phyloP scores from a whole-genome alignment of 768 basidiomycete species.

The Trametopsis cervina region DNA sequence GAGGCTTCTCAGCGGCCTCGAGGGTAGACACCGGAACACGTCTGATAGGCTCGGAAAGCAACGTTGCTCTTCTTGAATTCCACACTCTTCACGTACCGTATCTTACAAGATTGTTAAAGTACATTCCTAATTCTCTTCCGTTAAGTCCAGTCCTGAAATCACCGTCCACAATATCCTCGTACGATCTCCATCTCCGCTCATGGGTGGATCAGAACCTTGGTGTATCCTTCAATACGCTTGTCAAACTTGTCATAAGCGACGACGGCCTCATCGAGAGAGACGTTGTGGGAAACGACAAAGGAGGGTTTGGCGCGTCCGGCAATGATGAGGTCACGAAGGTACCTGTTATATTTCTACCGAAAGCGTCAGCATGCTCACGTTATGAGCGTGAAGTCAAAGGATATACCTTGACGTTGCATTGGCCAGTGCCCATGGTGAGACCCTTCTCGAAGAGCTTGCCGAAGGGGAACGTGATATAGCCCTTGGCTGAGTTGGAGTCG shows the following conservation, averaged over 20 bases:
- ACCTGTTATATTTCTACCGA: conserved; percentile 43
- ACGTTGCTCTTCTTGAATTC: too few relatives aligned
- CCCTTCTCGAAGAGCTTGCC: conserved; percentile 51
- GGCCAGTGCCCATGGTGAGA: conserved; percentile 44
- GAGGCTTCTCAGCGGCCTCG: too few relatives aligned
- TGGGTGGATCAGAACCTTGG: conserved; percentile 44
- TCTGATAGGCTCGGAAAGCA: too few relatives aligned
- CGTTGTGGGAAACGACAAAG: conserved; percentile 47
- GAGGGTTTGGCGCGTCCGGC: conserved; percentile 45
- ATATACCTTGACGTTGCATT: conserved; percentile 48
- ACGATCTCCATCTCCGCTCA: conserved; percentile 24
- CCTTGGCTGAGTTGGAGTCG: conserved; percentile 42
- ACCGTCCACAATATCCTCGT: background rate
- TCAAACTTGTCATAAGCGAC: conserved; percentile 50
- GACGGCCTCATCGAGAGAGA: conserved; percentile 40
- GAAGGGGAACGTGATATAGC: conserved; percentile 47
- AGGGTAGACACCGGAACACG: too few relatives aligned
- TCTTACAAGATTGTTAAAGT: too few relatives aligned
- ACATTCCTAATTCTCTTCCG: too few relatives aligned
- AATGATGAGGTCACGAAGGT: conserved; percentile 48
- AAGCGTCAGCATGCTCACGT: background rate
- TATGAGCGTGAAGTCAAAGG: background rate
- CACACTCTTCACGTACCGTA: too few relatives aligned
- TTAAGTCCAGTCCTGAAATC: background rate
- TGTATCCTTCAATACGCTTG: conserved; percentile 45